A percentile compares a stretch with the other conserved stretches of the same genome.
phyloP scores from a whole-genome alignment of 176 grass and related monocot genomes.

The Zea mays region Zm-B73-REFERENCE-NAM-5.0 NC_050099.1:177976001-177976500 shows the following conservation, averaged over 20 bases:
- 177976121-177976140: neutral
- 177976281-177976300: constrained; percentile 70
- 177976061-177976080: neutral
- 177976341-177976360: neutral
- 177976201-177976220: constrained; percentile 61
- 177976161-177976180: neutral
- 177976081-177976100: neutral
- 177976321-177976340: constrained; percentile 1
- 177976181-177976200: neutral
- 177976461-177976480: constrained; percentile 95
- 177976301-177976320: constrained; percentile 79
- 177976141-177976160: neutral
- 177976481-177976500: constrained; percentile 47
- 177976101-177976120: neutral
- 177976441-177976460: constrained; percentile 85
- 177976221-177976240: constrained; percentile 73
- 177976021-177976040: neutral
- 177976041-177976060: neutral
- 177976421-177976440: constrained; percentile 68
- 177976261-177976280: constrained; percentile 84
- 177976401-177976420: constrained; percentile 85
- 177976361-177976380: neutral
- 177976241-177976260: constrained; percentile 94
- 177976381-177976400: constrained; percentile 24
- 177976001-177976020: neutral